Conservation (phyloP, 148 eudicot genomes). For the Amaranthus palmeri region DNA sequence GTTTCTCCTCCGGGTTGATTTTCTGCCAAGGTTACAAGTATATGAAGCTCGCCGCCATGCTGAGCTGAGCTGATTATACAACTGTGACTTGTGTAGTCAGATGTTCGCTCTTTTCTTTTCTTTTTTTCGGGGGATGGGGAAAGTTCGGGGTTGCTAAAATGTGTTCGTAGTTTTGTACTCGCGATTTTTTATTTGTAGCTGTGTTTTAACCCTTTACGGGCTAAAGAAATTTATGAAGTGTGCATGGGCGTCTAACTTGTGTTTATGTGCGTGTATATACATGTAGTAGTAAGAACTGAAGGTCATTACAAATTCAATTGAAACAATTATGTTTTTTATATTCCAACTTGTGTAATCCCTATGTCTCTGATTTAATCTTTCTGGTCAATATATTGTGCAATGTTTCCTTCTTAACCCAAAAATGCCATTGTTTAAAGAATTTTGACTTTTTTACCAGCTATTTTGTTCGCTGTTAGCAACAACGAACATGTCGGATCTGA, state of each 20-base stretch:
- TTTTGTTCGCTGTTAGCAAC: too few relatives aligned
- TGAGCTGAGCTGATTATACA: constrained; percentile 6
- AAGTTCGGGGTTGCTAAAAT: neutral
- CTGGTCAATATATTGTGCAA: too few relatives aligned
- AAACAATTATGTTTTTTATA: too few relatives aligned
- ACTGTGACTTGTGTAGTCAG: constrained; percentile 17
- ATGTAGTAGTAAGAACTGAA: too few relatives aligned
- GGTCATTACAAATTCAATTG: too few relatives aligned
- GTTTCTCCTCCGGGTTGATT: neutral
- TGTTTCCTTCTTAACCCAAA: too few relatives aligned
- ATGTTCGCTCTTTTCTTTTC: neutral
- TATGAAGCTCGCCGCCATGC: constrained; percentile 12
- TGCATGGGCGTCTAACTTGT: neutral
- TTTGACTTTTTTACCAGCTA: too few relatives aligned
- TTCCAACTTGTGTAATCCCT: too few relatives aligned
- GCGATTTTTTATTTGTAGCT: neutral
- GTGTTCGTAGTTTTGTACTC: neutral
- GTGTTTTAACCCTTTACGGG: neutral
- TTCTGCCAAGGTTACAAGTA: neutral
- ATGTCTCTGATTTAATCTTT: too few relatives aligned
- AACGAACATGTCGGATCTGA: too few relatives aligned
- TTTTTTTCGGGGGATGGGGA: neutral
- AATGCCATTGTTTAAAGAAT: too few relatives aligned
- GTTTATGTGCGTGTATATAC: too few relatives aligned
- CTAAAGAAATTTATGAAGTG: constrained; percentile 11